Evolutionary conservation across 1,284 basidiomycete species (phyloP).

Genomic region (Vanrija sp.): DNA sequence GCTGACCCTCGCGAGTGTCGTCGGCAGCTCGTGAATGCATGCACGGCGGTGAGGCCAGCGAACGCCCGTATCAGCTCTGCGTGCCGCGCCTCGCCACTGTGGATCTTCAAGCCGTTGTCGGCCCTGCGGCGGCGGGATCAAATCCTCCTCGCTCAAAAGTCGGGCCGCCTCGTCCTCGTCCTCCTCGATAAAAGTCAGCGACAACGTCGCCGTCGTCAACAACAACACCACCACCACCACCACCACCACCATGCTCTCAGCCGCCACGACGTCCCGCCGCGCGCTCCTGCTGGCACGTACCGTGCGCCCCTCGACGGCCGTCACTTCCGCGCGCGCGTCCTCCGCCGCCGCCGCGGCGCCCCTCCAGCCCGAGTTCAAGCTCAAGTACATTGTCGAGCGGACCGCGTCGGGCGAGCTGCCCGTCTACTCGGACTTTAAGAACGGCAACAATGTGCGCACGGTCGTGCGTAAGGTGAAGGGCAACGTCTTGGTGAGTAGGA

Average conservation of each 20-base stretch:
- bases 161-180: too few relatives aligned
- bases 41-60: too few relatives aligned
- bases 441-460: slow-evolving; percentile 26
- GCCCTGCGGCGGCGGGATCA: too few relatives aligned
- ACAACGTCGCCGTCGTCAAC: too few relatives aligned
- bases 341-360: background rate
- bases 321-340: background rate
- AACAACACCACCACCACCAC: background rate
- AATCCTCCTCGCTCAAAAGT: too few relatives aligned
- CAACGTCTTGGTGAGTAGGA: slow-evolving; percentile 12
- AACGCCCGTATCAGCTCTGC: too few relatives aligned
- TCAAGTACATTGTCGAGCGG: slow-evolving; percentile 19
- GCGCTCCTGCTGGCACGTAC: background rate
- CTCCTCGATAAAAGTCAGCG: background rate
- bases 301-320: background rate
- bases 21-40: too few relatives aligned
- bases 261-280: background rate
- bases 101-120: too few relatives aligned
- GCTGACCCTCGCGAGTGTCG: too few relatives aligned
- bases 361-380: background rate
- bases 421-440: slow-evolving; percentile 36
- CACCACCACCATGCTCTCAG: background rate
- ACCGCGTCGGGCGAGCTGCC: slow-evolving; percentile 27
- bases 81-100: too few relatives aligned
- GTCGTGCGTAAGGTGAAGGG: slow-evolving; percentile 34